Evolutionary conservation across 192 early-diverging fungal genomes (phyloP).

Genomic region (Backusella sp.): DNA sequence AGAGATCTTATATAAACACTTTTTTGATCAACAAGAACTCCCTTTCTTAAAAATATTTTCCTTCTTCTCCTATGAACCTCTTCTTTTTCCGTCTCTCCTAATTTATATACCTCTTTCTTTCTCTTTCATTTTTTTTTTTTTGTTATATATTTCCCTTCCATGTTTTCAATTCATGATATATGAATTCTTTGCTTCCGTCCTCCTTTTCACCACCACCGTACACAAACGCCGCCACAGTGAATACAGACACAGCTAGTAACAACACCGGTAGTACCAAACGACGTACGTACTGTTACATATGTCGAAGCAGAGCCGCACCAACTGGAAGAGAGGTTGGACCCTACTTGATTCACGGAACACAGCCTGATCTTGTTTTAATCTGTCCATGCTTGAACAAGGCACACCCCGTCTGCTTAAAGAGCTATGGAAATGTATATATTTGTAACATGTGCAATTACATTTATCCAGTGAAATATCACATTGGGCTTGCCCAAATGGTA

Average conservation of each 20-base stretch:
- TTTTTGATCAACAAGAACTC: neutral
- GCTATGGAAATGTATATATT: neutral
- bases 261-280: neutral
- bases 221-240: neutral
- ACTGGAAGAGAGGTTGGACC: constrained; percentile 4
- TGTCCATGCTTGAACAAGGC: constrained; percentile 10
- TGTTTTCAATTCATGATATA: constrained; percentile 5
- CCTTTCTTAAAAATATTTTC: neutral
- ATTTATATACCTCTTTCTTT: neutral
- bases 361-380: neutral
- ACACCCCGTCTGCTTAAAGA: neutral
- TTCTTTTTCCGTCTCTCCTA: neutral
- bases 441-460: constrained; percentile 9
- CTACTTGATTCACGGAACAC: constrained; percentile 13
- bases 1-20: neutral
- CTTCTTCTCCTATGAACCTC: neutral
- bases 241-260: neutral
- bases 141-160: neutral
- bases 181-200: constrained; percentile 1
- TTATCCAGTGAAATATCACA: neutral
- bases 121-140: neutral
- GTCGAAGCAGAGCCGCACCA: neutral
- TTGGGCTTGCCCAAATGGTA: neutral
- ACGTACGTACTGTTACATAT: neutral
- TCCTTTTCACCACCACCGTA: constrained; percentile 6